A percentile compares a stretch with the other conserved stretches of the same genome.
Conservation (phyloP, 139 green algal genomes). For the Pedinophyceae sp. region DNA sequence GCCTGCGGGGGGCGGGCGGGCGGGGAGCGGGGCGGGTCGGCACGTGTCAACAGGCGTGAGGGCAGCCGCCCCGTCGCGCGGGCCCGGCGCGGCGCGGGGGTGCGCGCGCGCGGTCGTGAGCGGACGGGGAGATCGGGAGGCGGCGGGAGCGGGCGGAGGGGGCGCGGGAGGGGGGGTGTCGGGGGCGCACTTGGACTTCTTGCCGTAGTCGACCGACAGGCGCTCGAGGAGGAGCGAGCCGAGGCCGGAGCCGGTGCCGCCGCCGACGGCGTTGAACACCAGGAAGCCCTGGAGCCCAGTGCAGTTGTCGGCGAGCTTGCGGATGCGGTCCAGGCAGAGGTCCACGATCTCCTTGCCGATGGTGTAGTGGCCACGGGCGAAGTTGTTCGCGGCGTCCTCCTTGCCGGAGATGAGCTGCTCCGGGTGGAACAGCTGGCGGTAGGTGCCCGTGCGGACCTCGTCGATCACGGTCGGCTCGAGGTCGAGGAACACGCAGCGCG, state of each 20-base stretch:
- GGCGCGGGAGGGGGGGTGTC: too few relatives aligned
- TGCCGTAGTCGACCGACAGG: slow-evolving; percentile 97
- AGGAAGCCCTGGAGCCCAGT: slow-evolving; percentile 93
- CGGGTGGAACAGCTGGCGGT: slow-evolving; percentile 94
- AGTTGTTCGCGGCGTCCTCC: slow-evolving; percentile 82
- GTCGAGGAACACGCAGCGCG: slow-evolving; percentile 83
- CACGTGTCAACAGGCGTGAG: too few relatives aligned
- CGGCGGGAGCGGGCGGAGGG: too few relatives aligned
- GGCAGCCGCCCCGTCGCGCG: too few relatives aligned
- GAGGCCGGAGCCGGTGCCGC: slow-evolving; percentile 86
- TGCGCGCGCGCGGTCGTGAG: too few relatives aligned
- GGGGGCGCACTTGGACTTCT: slow-evolving; percentile 99
- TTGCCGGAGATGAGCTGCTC: slow-evolving; percentile 96
- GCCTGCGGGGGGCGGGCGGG: too few relatives aligned
- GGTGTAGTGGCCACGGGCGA: slow-evolving; percentile 75
- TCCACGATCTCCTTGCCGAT: slow-evolving; percentile 95
- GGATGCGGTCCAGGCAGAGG: slow-evolving; percentile 83
- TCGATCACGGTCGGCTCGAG: slow-evolving; percentile 90
- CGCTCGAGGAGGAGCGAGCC: slow-evolving; percentile 92
- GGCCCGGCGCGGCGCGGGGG: too few relatives aligned
- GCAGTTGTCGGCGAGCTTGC: slow-evolving; percentile 94
- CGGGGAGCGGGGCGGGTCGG: too few relatives aligned
- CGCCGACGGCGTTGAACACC: slow-evolving; percentile 91
- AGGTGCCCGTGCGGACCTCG: slow-evolving; percentile 88
- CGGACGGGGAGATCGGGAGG: too few relatives aligned